phyloP scores from a whole-genome alignment of 2,329 filamentous ascomycete species.

The Nannizziopsis arthrosporioides region DNA sequence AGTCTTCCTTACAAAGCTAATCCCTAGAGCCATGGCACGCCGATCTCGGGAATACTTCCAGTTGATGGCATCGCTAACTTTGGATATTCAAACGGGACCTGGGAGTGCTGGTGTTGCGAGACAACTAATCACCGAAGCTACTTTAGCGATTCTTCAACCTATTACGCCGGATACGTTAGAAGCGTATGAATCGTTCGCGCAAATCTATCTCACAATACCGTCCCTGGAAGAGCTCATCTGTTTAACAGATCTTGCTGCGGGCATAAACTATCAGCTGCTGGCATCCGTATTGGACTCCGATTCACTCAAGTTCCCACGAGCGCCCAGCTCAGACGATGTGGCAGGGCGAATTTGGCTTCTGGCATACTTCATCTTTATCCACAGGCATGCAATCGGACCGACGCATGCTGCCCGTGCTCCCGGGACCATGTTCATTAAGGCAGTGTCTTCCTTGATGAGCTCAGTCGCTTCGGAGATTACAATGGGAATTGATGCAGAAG shows the following conservation, averaged over 20 bases:
- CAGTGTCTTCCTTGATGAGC: constrained; percentile 46
- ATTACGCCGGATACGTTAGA: constrained; percentile 35
- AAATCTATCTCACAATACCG: constrained; percentile 37
- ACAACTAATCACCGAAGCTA: constrained; percentile 23
- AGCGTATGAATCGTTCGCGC: constrained; percentile 37
- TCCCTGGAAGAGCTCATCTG: constrained; percentile 30
- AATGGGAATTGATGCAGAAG: constrained; percentile 37
- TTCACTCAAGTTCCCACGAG: constrained; percentile 20
- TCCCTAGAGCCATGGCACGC: constrained; percentile 32
- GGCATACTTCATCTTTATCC: constrained; percentile 49
- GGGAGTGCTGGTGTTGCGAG: constrained; percentile 18
- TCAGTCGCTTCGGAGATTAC: constrained; percentile 46
- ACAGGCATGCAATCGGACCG: constrained; percentile 37
- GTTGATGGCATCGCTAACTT: constrained; percentile 29
- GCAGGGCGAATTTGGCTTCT: constrained; percentile 45
- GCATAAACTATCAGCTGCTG: constrained; percentile 42
- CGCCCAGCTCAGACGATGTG: constrained; percentile 24
- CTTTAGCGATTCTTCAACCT: constrained; percentile 33
- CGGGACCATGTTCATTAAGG: constrained; percentile 44
- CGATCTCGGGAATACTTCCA: constrained; percentile 31
- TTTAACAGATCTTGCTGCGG: constrained; percentile 35
- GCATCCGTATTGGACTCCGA: constrained; percentile 28
- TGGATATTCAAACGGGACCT: constrained; percentile 17
- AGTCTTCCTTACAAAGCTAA: constrained; percentile 27
- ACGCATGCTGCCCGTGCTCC: constrained; percentile 30